Base-by-base conservation (phyloP, 2,329 filamentous ascomycete species). In the Byssothecium circinans region DNA sequence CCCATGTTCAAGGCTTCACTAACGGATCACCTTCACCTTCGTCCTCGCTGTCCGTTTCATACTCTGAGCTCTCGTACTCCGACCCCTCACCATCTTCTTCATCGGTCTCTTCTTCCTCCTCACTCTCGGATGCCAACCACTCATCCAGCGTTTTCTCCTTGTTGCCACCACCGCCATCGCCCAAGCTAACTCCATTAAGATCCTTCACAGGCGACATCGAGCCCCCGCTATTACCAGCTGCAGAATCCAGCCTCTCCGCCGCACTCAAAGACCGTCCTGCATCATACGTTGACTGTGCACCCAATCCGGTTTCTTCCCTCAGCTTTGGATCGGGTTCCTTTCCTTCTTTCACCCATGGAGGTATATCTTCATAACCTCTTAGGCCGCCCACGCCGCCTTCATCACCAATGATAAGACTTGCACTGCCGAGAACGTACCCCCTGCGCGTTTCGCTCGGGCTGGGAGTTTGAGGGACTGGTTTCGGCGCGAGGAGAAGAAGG, bases 401-500 rank as follows among this genome's bases (percentile, higher is more conserved):
- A 1, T 85, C 84, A 1, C 89, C 91, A 10, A 97, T 77, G 0
- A 96, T 87, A 0, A 97, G 80, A 14, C 90, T 92, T 1, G 92
- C 84, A 2, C 89, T 94, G 10, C 94, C 94, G 0, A 99, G 78
- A 1, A 86, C 78, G 48, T 92, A 87, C 0, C 84, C 86, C 54
- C 86, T 89, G 27, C 91, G 82, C 2, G 82, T 85, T 66, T 96
- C 91, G 0, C 89, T 95, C 0, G 94, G 94, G 49, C 89, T 95
- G 0, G 91, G 91, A 0, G 88, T 87, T 51, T 95, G 89, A 0
- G 94, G 94, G 0, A 94, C 90, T 0, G 94, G 92, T 68, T 99
- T 99, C 0, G 94, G 91, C 0, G 94, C 94, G 1, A 97, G 81
- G 1, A 99, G 84, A 68, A 97, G 87, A 12, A 99, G 78, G 1